Percentiles rank a stretch among this genome's conserved stretches.
These are phyloP conservation scores for Colletotrichum filicis DNA, from an alignment of 2,329 filamentous ascomycete genomes.

Conservation along the genomic window DNA sequence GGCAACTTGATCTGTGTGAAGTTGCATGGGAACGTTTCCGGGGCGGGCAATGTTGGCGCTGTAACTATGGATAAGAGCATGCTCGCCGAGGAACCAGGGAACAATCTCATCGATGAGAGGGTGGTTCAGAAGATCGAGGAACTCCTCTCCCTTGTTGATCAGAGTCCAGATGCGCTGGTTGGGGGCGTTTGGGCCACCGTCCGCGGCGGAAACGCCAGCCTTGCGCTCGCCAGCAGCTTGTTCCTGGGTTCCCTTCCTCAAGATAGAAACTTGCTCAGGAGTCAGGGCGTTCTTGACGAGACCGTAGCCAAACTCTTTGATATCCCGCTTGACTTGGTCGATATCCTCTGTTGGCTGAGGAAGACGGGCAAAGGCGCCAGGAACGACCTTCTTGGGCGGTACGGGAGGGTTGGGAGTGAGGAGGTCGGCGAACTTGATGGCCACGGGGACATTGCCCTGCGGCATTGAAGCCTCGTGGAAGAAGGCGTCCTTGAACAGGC, in stretches of 20 bases:
- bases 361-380: not conserved
- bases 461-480: not conserved
- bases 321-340: conserved; percentile 18
- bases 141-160: conserved; percentile 23
- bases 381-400: not conserved
- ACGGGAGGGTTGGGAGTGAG: not conserved
- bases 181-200: not conserved
- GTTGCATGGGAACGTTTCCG: not conserved
- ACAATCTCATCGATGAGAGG: conserved; percentile 20
- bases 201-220: not conserved
- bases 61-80: no score
- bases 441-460: not conserved
- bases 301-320: conserved; percentile 19
- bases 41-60: no score
- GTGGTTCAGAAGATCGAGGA: conserved; percentile 16
- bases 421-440: conserved; percentile 1
- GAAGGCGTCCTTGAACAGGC: not conserved
- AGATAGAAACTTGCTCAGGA: not conserved
- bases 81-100: conserved; percentile 2
- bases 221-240: conserved; percentile 18
- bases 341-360: conserved; percentile 9
- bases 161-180: conserved; percentile 21
- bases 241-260: conserved; percentile 13
- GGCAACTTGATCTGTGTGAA: not conserved
- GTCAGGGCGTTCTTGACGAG: conserved; percentile 20